Conservation (phyloP, 176 grass and related monocot species). For the Dactylis glomerata region DNA sequence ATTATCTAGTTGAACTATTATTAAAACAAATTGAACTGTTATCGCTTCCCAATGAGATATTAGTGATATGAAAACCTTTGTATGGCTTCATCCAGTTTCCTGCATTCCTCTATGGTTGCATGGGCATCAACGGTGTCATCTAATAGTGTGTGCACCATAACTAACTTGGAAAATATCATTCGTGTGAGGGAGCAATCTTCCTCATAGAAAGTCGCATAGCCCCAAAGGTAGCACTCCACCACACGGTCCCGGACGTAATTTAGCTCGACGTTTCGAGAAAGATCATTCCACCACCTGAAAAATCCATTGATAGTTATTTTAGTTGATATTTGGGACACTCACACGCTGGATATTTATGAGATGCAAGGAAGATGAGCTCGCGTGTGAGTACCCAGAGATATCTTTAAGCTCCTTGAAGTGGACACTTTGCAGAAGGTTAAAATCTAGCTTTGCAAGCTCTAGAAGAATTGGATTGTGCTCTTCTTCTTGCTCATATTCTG, state of each 20-base stretch:
- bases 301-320: too few relatives aligned
- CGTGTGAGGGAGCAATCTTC: not conserved
- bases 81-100: not conserved
- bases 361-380: not conserved
- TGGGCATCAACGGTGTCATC: not conserved
- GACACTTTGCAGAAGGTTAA: not conserved
- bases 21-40: too few relatives aligned
- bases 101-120: not conserved
- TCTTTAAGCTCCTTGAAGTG: not conserved
- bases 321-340: too few relatives aligned
- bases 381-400: not conserved
- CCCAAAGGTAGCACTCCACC: not conserved
- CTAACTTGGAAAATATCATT: not conserved
- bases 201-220: not conserved
- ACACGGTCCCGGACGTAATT: slow-evolving; percentile 1
- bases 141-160: not conserved
- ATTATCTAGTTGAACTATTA: too few relatives aligned
- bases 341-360: too few relatives aligned
- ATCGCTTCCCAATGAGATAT: too few relatives aligned
- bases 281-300: not conserved
- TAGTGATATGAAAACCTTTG: not conserved
- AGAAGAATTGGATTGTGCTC: not conserved
- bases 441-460: not conserved
- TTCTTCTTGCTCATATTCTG: not conserved
- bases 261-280: not conserved